Evolutionary conservation across 139 green algal species (phyloP).

Genomic region (Auxenochlorella protothecoides): DNA sequence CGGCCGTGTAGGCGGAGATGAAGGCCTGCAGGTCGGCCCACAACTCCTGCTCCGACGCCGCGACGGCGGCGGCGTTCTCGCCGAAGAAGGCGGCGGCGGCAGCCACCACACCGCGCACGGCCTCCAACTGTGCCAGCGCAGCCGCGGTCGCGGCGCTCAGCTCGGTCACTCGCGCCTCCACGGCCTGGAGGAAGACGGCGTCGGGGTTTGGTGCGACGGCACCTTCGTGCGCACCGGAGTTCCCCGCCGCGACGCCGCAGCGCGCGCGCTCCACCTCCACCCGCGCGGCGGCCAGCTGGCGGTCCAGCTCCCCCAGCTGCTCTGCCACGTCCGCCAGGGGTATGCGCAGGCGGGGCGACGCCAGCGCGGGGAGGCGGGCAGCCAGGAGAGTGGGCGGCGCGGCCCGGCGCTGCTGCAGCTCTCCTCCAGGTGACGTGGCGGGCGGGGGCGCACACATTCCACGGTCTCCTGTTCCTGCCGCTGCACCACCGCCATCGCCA

Average conservation of each 20-base stretch:
- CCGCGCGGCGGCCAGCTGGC: constrained; percentile 4
- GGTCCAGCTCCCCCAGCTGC: constrained; percentile 15
- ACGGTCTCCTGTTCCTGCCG: too few relatives aligned
- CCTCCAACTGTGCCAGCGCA: neutral
- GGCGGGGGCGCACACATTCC: too few relatives aligned
- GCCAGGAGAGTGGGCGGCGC: constrained; percentile 14
- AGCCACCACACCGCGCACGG: constrained; percentile 12
- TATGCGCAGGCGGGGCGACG: constrained; percentile 1
- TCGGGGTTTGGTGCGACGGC: too few relatives aligned
- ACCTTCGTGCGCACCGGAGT: too few relatives aligned
- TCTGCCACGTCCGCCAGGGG: constrained; percentile 20
- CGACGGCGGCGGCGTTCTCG: constrained; percentile 16
- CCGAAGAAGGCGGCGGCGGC: constrained; percentile 22
- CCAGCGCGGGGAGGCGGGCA: constrained; percentile 12
- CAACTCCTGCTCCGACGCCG: constrained; percentile 24
- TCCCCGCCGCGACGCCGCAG: too few relatives aligned
- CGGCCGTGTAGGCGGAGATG: constrained; percentile 9
- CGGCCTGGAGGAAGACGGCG: too few relatives aligned
- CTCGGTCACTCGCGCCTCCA: too few relatives aligned
- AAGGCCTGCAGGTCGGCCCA: constrained; percentile 23
- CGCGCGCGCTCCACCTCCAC: neutral
- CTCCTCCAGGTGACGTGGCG: too few relatives aligned
- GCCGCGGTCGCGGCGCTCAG: too few relatives aligned
- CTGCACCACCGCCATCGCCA: too few relatives aligned
- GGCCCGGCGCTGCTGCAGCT: too few relatives aligned